Conservation (phyloP, 1,284 basidiomycete genomes). For the Ceratobasidium papillatum region DNA sequence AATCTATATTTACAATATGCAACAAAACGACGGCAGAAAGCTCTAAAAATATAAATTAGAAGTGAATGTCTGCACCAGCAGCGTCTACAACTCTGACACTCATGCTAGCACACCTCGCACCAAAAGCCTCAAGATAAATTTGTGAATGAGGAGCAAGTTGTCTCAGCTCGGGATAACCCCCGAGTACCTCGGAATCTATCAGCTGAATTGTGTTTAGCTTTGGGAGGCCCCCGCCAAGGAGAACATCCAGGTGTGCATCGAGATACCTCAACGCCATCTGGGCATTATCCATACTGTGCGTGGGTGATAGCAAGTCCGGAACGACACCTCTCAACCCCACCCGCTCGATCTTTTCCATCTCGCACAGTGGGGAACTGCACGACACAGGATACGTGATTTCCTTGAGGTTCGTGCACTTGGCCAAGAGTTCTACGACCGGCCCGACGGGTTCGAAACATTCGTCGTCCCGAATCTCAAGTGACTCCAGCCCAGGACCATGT, state of each 20-base stretch:
- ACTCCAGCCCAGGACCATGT: constrained; percentile 21
- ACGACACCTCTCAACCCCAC: constrained; percentile 19
- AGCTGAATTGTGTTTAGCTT: constrained; percentile 34
- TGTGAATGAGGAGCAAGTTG: constrained; percentile 12
- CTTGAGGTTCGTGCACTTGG: constrained; percentile 16
- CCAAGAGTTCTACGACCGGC: constrained; percentile 23
- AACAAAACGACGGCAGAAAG: neutral
- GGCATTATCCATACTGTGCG: neutral
- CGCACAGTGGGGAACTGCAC: constrained; percentile 26
- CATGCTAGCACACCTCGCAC: constrained; percentile 2
- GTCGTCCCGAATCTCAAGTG: constrained; percentile 32
- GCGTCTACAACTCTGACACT: constrained; percentile 9
- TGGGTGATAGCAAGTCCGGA: constrained; percentile 5
- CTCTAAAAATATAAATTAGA: neutral
- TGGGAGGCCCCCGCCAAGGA: neutral
- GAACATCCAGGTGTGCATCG: constrained; percentile 29
- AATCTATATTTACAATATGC: neutral
- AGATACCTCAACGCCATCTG: constrained; percentile 14
- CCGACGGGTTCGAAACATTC: constrained; percentile 25
- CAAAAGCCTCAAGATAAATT: neutral
- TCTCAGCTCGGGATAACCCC: constrained; percentile 2
- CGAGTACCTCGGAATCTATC: constrained; percentile 15
- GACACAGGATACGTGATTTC: constrained; percentile 24
- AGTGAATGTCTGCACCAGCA: neutral
- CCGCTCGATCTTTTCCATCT: constrained; percentile 21